Evolutionary conservation across 2,329 filamentous ascomycete genomes (phyloP), one percentile per base, ranked within the genome.

Genomic region (Exutisphaerella laricina): DNA sequence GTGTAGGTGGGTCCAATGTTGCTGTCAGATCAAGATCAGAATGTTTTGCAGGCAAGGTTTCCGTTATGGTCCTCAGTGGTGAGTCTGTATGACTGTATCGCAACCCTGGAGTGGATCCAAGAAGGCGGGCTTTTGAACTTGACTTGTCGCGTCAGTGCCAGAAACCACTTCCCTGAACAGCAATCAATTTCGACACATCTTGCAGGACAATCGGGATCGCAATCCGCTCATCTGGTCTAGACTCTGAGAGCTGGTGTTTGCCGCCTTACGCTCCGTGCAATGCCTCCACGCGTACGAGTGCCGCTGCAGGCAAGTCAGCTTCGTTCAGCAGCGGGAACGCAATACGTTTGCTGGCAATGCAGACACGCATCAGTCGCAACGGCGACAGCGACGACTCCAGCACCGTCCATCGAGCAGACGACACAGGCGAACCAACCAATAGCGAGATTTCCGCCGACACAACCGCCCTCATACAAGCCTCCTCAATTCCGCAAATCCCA

Each of bases 401-500:
- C 75, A 23, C 66, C 75, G 8, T 65, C 77, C 34, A 66, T 74
- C 41, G 65, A 73, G 18, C 72, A 74, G 52, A 72, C 70, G 48
- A 64, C 65, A 33, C 60, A 59, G 41, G 67, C 68, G 5, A 44
- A 49, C 13, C 39, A 48, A 4, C 67, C 72, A 22, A 68, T 78
- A 16, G 60, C 70, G 22, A 69, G 70, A 57, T 75, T 72, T 54
- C 74, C 77, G 39, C 62, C 80, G 0, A 84, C 80, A 1, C 88
- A 96, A 66, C 90, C 89, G 2, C 88, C 87, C 3, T 94, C 86
- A 41, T 84, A 94, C 63, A 86, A 90, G 62, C 84, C 82, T 14
- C 79, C 89, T 34, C 85, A 94, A 62, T 84, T 84, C 59, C 84
- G 90, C 64, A 95, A 97, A 70, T 84, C 88, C 12, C 92, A 98